Base-by-base conservation (phyloP, 1,284 basidiomycete species). In the Volvariella surrecta region DNA sequence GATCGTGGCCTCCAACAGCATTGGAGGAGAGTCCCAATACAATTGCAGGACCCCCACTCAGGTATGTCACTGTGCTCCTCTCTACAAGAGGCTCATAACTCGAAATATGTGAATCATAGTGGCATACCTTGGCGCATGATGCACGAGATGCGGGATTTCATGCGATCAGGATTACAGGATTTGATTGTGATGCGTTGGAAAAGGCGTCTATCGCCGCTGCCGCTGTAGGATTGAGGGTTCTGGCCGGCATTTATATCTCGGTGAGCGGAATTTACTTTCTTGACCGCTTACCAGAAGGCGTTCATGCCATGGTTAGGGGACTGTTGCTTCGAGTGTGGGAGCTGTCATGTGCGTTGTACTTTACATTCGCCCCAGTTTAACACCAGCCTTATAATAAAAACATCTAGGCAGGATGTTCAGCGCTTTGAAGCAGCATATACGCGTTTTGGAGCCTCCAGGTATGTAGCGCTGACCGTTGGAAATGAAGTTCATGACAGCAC, bases 121-220 rank as follows among this genome's bases (percentile, higher is more conserved):
- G 63, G 62, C 63, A 62, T 40, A 34, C 50, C 7, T 34, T 65
- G 10, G 62, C 61, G 2, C 54, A 43, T 9, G 52, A 56, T 24
- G 61, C 62, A 4, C 56, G 50, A 43, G 46, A 45, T 15, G 42
- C 52, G 17, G 63, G 62, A 3, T 64, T 65, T 50, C 48, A 46
- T 3, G 53, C 62, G 2, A 58, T 66, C 42, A 58, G 61, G 18
- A 60, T 66, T 35, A 37, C 55, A 4, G 62, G 60, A 9, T 64
- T 66, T 40, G 62, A 66, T 39, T 65, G 62, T 45, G 53, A 62
- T 44, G 63, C 64, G 11, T 49, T 66, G 3, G 58, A 60, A 24
- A 35, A 52, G 34, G 63, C 59, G 8, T 64, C 64, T 1, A 51
- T 57, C 16, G 61, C 63, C 0, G 59, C 61, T 9, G 59, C 58